Evolutionary conservation across 2,329 filamentous ascomycete genomes (phyloP).

Genomic region (Alternaria triticimaculans): DNA sequence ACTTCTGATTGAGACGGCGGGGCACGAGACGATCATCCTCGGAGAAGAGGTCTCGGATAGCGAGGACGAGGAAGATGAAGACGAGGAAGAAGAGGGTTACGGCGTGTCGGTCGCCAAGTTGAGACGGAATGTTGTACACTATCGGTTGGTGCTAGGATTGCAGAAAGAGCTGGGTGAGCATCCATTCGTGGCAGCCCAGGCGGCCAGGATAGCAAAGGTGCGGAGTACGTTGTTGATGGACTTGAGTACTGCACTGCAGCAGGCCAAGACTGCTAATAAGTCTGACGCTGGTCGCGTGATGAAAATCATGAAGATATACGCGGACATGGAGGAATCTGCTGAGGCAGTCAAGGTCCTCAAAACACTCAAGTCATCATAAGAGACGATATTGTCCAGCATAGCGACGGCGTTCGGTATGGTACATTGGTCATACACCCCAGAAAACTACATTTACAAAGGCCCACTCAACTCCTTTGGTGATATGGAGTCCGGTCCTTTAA

Average conservation of each 20-base stretch:
- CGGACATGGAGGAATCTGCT: conserved; percentile 64
- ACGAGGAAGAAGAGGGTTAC: conserved; percentile 37
- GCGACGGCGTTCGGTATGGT: conserved; percentile 55
- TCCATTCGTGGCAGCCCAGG: conserved; percentile 67
- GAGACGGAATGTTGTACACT: conserved; percentile 64
- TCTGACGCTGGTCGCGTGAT: conserved; percentile 55
- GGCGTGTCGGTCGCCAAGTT: conserved; percentile 53
- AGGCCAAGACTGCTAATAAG: conserved; percentile 56
- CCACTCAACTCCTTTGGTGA: conserved; percentile 49
- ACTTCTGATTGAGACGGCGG: conserved; percentile 59
- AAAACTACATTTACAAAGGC: conserved; percentile 36
- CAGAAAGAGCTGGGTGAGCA: conserved; percentile 62
- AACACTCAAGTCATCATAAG: conserved; percentile 29
- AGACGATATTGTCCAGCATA: conserved; percentile 45
- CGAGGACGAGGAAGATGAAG: conserved; percentile 42
- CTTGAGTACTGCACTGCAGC: conserved; percentile 67
- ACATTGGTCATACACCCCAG: conserved; percentile 44
- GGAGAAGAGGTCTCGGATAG: conserved; percentile 22
- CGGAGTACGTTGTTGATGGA: conserved; percentile 70
- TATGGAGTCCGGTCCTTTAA: conserved; percentile 60
- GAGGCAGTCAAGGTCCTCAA: conserved; percentile 67
- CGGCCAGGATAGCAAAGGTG: conserved; percentile 62
- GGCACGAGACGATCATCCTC: conserved; percentile 20
- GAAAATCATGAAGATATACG: conserved; percentile 66
- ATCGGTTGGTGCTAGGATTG: conserved; percentile 61